These are phyloP conservation scores for Hibiscus trionum DNA, from an alignment of 345 rosid species.

Conservation along the genomic window DNA sequence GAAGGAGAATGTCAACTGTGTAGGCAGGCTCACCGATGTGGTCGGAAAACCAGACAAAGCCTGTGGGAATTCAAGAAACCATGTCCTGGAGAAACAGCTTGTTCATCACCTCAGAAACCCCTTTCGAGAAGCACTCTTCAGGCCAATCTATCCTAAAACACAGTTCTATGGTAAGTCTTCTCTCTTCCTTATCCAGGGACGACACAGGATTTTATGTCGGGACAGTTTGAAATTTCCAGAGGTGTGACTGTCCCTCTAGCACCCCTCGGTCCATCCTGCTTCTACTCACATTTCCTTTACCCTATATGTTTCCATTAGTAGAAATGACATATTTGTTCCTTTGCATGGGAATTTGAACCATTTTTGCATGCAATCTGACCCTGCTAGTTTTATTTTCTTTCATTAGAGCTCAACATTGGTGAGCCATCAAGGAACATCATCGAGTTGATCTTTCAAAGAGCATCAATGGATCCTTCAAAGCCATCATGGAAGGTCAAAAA, in stretches of 20 bases:
- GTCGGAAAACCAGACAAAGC: not conserved
- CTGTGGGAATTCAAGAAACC: not conserved
- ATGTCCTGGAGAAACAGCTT: constrained; percentile 4
- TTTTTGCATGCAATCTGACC: not conserved
- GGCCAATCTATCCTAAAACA: constrained; percentile 17
- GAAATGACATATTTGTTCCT: too few species aligned
- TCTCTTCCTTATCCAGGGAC: not conserved
- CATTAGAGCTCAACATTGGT: constrained; percentile 29
- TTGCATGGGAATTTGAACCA: not conserved
- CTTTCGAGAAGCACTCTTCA: constrained; percentile 18
- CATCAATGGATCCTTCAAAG: constrained; percentile 30
- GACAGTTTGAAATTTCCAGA: too few species aligned
- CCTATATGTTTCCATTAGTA: too few species aligned
- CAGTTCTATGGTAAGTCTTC: not conserved
- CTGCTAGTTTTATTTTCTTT: not conserved
- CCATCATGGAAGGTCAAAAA: constrained; percentile 24
- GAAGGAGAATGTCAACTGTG: constrained; percentile 31
- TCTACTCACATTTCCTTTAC: not conserved
- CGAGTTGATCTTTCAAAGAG: constrained; percentile 37
- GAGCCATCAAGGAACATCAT: constrained; percentile 44
- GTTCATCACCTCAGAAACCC: constrained; percentile 16
- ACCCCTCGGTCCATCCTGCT: not conserved
- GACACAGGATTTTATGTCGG: too few species aligned
- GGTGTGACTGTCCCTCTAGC: too few species aligned
- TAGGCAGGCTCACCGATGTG: constrained; percentile 18